Base-by-base conservation (phyloP, 2,329 filamentous ascomycete species). In the Fusarium xylarioides region DNA sequence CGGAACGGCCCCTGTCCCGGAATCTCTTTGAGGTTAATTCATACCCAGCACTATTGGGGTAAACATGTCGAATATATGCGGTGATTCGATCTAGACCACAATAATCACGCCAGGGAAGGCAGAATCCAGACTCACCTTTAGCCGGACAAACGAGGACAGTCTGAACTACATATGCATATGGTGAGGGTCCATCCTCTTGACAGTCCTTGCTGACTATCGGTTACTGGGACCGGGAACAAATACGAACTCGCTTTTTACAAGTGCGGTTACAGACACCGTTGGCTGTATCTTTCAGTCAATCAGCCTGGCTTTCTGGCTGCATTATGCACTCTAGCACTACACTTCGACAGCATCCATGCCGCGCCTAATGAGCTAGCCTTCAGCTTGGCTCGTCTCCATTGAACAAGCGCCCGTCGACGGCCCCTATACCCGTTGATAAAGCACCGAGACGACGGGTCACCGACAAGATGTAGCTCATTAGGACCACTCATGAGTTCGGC, bases 61-160 rank as follows among this genome's bases (percentile, higher is more conserved):
- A 59, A 32, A 30, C 38, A 50, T 66, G 58, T 53, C 58, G 53
- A 62, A 54, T 52, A 40, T 49, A 30, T 34, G 23, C 19, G 35
- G 32, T 49, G 23, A 38, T 32, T 47, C 62, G 58, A 49, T 59
- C 55, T 71, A 58, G 38, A 50, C 47, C 63, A 64, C 52, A 52
- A 40, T n/a, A 53, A 59, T 43, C 58, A 57, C 63, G 57, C 50
- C 58, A 64, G 62, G 16, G 9, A 54, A 42, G 59, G 42, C 44
- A 66, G 50, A 49, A 49, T 47, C 37, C 38, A 60, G 56, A 40
- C 60, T 63, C n/a, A 32, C 47, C 38, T 71, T 73, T 77, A 76
- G 52, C 75, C 75, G 75, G 62, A 34, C 71, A 73, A 76, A 73
- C 69, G 57, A 69, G 64, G 61, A 47, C 21, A 44, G 21, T 37